Conservation (phyloP, 2,329 filamentous ascomycete species). For the Nemania sp. region DNA sequence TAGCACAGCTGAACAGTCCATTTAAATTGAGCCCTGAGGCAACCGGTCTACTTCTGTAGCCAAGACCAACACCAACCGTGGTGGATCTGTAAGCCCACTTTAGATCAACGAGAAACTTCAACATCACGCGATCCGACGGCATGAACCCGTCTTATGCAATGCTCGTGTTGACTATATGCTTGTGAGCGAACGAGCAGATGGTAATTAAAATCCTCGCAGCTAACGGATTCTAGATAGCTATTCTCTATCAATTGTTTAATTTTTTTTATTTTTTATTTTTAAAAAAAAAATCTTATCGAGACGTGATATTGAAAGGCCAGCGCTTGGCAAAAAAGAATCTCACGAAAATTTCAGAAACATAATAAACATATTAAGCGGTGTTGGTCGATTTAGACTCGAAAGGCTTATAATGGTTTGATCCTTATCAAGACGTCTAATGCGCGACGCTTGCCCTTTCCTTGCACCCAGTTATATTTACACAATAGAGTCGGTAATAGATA, state of each 20-base stretch:
- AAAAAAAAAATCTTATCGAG: neutral
- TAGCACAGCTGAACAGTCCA: conserved; percentile 6
- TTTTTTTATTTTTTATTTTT: no score
- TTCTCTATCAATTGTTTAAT: no score
- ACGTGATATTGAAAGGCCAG: neutral
- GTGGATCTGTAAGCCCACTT: neutral
- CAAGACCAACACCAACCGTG: neutral
- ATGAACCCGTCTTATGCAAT: neutral
- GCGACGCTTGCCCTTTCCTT: no score
- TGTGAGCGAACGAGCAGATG: neutral
- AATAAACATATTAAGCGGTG: neutral
- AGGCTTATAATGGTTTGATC: no score
- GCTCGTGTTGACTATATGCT: neutral
- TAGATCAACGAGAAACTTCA: no score
- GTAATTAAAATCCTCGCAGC: no score
- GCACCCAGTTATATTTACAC: no score
- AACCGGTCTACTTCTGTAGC: neutral
- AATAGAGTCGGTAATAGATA: no score
- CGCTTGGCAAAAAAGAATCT: neutral
- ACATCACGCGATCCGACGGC: neutral
- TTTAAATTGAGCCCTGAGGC: neutral
- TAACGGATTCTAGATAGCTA: no score
- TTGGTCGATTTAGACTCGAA: neutral
- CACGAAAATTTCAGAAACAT: neutral
- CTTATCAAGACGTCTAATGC: no score